Conservation (phyloP, 1,139 yeast genomes). For the Hemisphaericaspora xylanilytica region DNA sequence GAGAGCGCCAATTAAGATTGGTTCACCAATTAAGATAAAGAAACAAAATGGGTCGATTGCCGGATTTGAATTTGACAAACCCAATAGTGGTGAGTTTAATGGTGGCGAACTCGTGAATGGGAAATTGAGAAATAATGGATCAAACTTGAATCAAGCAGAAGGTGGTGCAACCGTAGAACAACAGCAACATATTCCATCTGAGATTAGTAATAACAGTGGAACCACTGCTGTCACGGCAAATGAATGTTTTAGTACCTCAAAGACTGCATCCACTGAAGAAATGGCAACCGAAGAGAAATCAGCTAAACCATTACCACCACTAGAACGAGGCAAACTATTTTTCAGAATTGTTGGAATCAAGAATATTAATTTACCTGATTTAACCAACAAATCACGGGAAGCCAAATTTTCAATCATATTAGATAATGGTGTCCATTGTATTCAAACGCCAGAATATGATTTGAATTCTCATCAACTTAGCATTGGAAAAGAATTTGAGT, state of each 20-base stretch:
- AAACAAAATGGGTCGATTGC: conserved; percentile 31
- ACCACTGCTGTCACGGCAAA: neutral
- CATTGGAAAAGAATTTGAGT: conserved; percentile 81
- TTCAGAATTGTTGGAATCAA: conserved; percentile 61
- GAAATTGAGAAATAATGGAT: conserved; percentile 25
- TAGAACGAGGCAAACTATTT: conserved; percentile 76
- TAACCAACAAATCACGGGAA: conserved; percentile 39
- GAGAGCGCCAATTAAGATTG: conserved; percentile 38
- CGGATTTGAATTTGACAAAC: conserved; percentile 17
- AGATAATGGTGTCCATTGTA: conserved; percentile 88
- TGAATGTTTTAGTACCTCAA: neutral
- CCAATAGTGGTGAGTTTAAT: conserved; percentile 10
- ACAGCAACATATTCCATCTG: conserved; percentile 18
- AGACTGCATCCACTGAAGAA: neutral
- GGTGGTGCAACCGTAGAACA: no score
- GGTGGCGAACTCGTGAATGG: conserved; percentile 23
- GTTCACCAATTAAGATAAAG: conserved; percentile 38
- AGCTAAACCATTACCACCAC: conserved; percentile 8
- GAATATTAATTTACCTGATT: conserved; percentile 57
- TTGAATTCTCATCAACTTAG: conserved; percentile 41
- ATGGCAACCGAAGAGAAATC: neutral
- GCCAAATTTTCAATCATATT: conserved; percentile 70
- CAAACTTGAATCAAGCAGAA: conserved; percentile 2
- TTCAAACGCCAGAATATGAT: conserved; percentile 65
- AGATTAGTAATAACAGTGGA: conserved; percentile 6